Percentiles rank a stretch among this genome's conserved stretches.
phyloP scores from a whole-genome alignment of 768 basidiomycete genomes.

The Kwoniella mangroviensis region DNA sequence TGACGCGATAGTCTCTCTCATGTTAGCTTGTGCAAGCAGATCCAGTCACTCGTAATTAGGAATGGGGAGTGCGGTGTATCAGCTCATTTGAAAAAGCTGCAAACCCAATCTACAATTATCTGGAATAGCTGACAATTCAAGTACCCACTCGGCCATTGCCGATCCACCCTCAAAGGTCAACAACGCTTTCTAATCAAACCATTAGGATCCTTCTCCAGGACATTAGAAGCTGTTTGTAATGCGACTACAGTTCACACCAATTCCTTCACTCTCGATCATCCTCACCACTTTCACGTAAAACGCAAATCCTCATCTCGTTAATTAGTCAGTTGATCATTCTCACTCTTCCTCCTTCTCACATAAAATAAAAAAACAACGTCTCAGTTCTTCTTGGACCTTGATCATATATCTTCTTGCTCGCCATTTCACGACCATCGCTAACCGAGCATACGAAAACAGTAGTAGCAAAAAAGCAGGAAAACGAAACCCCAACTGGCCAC shows the following conservation, averaged over 20 bases:
- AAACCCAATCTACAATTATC: not conserved
- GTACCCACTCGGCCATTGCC: not conserved
- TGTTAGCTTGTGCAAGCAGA: not conserved
- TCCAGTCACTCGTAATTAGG: not conserved
- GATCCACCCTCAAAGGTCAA: not conserved
- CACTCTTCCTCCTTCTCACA: not conserved
- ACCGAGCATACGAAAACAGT: not conserved
- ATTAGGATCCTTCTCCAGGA: not conserved
- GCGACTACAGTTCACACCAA: not conserved
- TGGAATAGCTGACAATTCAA: not conserved
- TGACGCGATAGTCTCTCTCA: not conserved
- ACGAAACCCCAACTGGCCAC: not conserved
- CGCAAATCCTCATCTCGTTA: conserved; percentile 10
- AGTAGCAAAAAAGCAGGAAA: conserved; percentile 1
- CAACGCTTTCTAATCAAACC: not conserved
- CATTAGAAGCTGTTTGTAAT: not conserved
- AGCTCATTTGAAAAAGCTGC: not conserved
- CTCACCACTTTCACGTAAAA: conserved; percentile 5
- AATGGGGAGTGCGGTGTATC: not conserved
- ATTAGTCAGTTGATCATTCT: not conserved
- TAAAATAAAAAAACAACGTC: not conserved
- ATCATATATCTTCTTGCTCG: not conserved
- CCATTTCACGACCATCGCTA: not conserved
- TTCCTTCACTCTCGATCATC: conserved; percentile 1
- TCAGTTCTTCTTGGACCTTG: not conserved